phyloP scores from a whole-genome alignment of 139 green algal species.

The Coelastrella sp. region DNA sequence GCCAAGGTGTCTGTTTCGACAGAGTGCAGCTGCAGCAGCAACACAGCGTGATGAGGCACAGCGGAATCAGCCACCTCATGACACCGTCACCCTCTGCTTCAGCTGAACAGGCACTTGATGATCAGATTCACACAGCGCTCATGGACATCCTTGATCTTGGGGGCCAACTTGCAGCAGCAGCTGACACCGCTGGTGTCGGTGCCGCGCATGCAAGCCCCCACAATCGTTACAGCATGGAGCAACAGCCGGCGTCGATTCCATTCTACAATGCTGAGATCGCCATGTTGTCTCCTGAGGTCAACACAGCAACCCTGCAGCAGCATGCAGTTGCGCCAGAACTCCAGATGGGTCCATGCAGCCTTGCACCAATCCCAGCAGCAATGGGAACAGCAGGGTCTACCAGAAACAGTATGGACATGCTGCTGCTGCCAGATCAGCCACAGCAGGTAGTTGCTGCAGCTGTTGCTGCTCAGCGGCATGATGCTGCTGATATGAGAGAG shows the following conservation, averaged over 20 bases:
- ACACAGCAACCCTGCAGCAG: neutral
- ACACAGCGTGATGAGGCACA: neutral
- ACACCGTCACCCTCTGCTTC: neutral
- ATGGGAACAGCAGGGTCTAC: neutral
- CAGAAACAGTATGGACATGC: neutral
- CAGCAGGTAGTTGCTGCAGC: neutral
- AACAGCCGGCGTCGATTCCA: neutral
- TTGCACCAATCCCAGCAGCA: neutral
- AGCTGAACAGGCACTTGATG: neutral
- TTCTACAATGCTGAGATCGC: neutral
- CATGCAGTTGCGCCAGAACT: neutral
- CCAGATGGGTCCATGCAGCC: neutral
- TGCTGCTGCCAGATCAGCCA: neutral
- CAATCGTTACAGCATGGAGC: neutral
- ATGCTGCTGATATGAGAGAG: neutral
- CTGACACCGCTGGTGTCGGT: neutral
- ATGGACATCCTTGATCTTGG: neutral
- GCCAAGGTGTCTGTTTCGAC: too few species aligned
- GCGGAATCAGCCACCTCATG: neutral
- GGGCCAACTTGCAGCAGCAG: neutral
- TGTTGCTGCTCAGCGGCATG: neutral
- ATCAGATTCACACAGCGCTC: neutral
- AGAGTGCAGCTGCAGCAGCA: slow-evolving; percentile 1
- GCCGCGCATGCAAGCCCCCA: neutral
- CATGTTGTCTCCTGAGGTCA: neutral